Evolutionary conservation across 2,329 filamentous ascomycete species (phyloP).

Genomic region (Claviceps lovelessii): DNA sequence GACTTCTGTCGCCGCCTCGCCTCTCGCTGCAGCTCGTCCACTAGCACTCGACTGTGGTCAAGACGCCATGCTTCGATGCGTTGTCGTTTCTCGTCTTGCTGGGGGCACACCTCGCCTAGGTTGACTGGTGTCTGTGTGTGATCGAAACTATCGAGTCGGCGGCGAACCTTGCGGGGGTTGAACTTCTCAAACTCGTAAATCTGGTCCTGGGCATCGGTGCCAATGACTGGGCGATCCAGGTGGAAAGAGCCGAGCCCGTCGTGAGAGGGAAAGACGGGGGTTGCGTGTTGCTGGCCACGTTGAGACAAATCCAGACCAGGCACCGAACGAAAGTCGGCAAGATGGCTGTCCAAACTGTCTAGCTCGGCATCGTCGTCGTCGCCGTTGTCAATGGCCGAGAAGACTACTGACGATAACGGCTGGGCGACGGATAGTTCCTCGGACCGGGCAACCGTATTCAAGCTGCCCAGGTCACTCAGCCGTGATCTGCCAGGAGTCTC

Average conservation of each 20-base stretch:
- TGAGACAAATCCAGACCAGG: slow-evolving; percentile 19
- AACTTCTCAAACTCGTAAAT: slow-evolving; percentile 80
- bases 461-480: slow-evolving; percentile 66
- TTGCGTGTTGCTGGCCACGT: slow-evolving; percentile 34
- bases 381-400: slow-evolving; percentile 23
- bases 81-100: slow-evolving; percentile 60
- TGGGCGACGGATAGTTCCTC: slow-evolving; percentile 32
- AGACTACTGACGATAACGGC: slow-evolving; percentile 17
- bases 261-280: slow-evolving; percentile 72
- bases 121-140: slow-evolving; percentile 28
- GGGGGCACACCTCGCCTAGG: slow-evolving; percentile 37
- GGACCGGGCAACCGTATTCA: slow-evolving; percentile 54
- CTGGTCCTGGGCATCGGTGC: slow-evolving; percentile 57
- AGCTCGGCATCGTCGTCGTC: slow-evolving; percentile 62
- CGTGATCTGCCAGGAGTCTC: slow-evolving; percentile 54
- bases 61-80: slow-evolving; percentile 85
- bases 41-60: slow-evolving; percentile 72
- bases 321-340: slow-evolving; percentile 69
- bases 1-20: slow-evolving; percentile 56
- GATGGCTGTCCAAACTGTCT: slow-evolving; percentile 83
- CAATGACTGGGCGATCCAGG: slow-evolving; percentile 40
- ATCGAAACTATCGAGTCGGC: slow-evolving; percentile 38
- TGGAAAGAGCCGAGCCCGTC: slow-evolving; percentile 83
- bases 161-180: slow-evolving; percentile 54
- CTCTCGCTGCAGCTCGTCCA: slow-evolving; percentile 82